These are phyloP conservation scores for Acanthamoeba quina DNA, from an alignment of 208 protist species.

Conservation along the genomic window DNA sequence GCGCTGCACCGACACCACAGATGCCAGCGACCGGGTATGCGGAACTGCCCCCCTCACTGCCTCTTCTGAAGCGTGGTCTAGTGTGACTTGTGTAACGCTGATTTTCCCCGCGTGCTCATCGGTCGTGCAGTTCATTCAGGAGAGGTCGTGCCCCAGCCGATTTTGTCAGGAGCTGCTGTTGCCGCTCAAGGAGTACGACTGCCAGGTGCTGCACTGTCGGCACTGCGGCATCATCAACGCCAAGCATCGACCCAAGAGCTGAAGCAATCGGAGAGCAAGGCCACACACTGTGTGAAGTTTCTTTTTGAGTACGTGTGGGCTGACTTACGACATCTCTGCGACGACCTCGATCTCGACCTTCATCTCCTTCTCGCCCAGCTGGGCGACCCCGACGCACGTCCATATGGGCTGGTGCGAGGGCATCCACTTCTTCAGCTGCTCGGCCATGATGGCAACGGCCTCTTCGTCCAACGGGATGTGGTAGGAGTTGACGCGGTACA, in stretches of 20 bases:
- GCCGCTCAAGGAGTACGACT: constrained; percentile 61
- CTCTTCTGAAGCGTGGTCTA: background rate
- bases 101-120: background rate
- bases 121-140: constrained; percentile 21
- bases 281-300: too few relatives aligned
- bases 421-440: constrained; percentile 66
- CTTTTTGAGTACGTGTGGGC: too few relatives aligned
- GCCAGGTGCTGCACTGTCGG: constrained; percentile 47
- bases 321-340: background rate
- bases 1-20: constrained; percentile 51
- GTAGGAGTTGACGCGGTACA: constrained; percentile 60
- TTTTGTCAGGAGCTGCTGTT: constrained; percentile 68
- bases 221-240: constrained; percentile 57
- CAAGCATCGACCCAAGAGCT: constrained; percentile 37
- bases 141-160: constrained; percentile 64
- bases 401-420: constrained; percentile 41
- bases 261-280: background rate
- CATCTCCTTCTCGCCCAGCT: constrained; percentile 38
- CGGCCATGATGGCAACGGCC: background rate
- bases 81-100: too few relatives aligned
- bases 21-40: constrained; percentile 17
- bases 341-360: constrained; percentile 55
- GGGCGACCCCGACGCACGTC: constrained; percentile 29
- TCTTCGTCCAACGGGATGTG: constrained; percentile 13
- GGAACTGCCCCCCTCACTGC: too few relatives aligned